Evolutionary conservation across 2,329 filamentous ascomycete genomes (phyloP).

Genomic region (Diplodia sapinea): DNA sequence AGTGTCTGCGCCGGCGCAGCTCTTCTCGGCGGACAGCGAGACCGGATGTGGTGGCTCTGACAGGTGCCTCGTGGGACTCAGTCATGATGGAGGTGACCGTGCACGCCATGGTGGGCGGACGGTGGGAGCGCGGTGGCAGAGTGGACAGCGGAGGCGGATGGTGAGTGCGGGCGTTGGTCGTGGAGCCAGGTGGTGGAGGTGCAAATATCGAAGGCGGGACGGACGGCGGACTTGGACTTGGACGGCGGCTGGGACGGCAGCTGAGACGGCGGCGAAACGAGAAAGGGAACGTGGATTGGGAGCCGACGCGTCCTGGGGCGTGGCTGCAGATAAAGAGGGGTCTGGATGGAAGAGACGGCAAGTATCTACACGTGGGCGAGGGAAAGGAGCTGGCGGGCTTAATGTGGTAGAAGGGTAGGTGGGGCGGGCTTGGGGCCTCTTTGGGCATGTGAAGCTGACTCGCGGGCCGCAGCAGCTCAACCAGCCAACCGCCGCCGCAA

Average conservation of each 20-base stretch:
- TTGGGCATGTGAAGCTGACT: conserved; percentile 25
- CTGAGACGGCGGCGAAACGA: conserved; percentile 1
- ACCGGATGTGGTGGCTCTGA: conserved; percentile 48
- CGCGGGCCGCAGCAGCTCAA: conserved; percentile 10
- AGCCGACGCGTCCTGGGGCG: neutral
- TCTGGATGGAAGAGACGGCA: conserved; percentile 12
- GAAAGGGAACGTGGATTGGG: conserved; percentile 9
- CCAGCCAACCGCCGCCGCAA: conserved; percentile 6
- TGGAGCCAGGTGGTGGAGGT: neutral
- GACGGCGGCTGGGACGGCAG: conserved; percentile 10
- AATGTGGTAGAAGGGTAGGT: conserved; percentile 21
- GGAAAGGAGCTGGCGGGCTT: conserved; percentile 15
- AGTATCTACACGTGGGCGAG: conserved; percentile 24
- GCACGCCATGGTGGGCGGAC: conserved; percentile 38
- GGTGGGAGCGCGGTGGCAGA: neutral
- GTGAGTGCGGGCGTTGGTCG: neutral
- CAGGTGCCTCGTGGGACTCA: conserved; percentile 52
- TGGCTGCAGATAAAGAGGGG: conserved; percentile 3
- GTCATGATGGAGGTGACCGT: conserved; percentile 36
- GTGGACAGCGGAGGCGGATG: neutral
- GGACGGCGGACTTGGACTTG: no score
- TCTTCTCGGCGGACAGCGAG: conserved; percentile 42
- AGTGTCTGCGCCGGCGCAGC: conserved; percentile 52
- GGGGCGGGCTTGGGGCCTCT: conserved; percentile 9
- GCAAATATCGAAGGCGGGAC: conserved; percentile 9